Evolutionary conservation across 495 filamentous ascomycete species (phyloP).

Genomic region (Xylaria curta): DNA sequence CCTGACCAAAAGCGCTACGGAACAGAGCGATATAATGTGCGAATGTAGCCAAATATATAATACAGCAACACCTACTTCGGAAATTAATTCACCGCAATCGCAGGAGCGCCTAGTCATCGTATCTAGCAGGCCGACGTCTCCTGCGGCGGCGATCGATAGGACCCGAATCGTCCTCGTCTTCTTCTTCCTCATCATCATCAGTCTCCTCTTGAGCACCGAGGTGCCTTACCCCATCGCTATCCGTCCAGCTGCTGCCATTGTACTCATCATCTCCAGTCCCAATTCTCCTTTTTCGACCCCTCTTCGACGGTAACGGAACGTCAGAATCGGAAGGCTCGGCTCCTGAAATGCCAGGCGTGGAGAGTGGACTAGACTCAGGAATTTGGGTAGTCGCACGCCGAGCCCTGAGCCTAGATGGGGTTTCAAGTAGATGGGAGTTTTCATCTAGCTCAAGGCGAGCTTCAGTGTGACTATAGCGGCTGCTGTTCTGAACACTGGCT

Average conservation of each 20-base stretch:
- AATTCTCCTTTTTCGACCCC: conserved; percentile 25
- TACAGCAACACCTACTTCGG: neutral
- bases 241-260: conserved; percentile 37
- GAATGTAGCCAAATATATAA: conserved; percentile 5
- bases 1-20: neutral
- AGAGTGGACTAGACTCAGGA: conserved; percentile 38
- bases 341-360: conserved; percentile 30
- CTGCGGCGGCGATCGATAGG: conserved; percentile 33
- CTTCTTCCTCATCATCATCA: conserved; percentile 32
- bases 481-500: conserved; percentile 21
- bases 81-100: neutral
- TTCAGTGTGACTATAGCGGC: conserved; percentile 37
- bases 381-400: conserved; percentile 29
- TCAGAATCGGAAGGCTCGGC: conserved; percentile 38
- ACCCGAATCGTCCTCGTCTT: conserved; percentile 30
- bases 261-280: conserved; percentile 36
- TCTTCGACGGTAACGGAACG: conserved; percentile 23
- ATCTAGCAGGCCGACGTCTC: conserved; percentile 35
- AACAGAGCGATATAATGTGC: neutral
- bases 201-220: conserved; percentile 30
- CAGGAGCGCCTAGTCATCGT: conserved; percentile 32
- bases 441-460: conserved; percentile 36
- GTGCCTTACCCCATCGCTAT: conserved; percentile 33
- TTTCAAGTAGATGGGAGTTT: conserved; percentile 29
- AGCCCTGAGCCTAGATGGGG: conserved; percentile 30